Conservation (phyloP, 805 yeast species). For the Cyberlindnera saturnus region DNA sequence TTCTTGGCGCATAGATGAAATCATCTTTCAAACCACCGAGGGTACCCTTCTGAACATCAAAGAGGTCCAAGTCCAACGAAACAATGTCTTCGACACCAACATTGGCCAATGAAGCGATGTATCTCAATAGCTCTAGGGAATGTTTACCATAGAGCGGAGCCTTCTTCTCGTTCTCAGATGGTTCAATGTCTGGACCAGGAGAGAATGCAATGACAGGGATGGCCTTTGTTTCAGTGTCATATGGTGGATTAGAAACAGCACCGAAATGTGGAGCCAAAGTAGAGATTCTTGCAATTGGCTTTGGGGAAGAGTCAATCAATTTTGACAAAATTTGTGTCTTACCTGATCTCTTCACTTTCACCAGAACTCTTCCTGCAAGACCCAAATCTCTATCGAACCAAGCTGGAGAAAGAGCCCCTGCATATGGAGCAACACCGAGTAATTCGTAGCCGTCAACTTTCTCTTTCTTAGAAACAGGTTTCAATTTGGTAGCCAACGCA, state of each 20-base stretch:
- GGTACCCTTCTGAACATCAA: conserved; percentile 74
- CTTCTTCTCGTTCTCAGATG: conserved; percentile 52
- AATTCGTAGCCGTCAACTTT: conserved; percentile 69
- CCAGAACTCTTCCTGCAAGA: conserved; percentile 70
- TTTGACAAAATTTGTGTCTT: conserved; percentile 33
- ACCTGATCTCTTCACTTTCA: conserved; percentile 31
- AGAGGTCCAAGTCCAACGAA: conserved; percentile 72
- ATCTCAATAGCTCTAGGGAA: conserved; percentile 60
- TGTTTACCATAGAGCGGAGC: conserved; percentile 70
- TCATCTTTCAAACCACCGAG: conserved; percentile 75
- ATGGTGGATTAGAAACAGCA: conserved; percentile 57
- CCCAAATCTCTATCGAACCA: conserved; percentile 90
- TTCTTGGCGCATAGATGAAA: conserved; percentile 74
- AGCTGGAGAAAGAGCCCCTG: conserved; percentile 56
- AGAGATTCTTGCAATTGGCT: conserved; percentile 76
- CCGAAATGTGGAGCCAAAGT: conserved; percentile 89
- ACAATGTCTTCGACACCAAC: conserved; percentile 55
- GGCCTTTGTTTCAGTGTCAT: conserved; percentile 69
- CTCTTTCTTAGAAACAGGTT: conserved; percentile 61
- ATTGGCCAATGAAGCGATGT: conserved; percentile 55
- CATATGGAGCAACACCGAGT: conserved; percentile 80
- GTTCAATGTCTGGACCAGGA: conserved; percentile 32
- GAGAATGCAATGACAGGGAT: conserved; percentile 71
- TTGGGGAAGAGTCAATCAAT: conserved; percentile 53
- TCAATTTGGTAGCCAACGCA: conserved; percentile 59